phyloP scores from a whole-genome alignment of 257 asterid species.

The Oldenlandia corymbosa region DNA sequence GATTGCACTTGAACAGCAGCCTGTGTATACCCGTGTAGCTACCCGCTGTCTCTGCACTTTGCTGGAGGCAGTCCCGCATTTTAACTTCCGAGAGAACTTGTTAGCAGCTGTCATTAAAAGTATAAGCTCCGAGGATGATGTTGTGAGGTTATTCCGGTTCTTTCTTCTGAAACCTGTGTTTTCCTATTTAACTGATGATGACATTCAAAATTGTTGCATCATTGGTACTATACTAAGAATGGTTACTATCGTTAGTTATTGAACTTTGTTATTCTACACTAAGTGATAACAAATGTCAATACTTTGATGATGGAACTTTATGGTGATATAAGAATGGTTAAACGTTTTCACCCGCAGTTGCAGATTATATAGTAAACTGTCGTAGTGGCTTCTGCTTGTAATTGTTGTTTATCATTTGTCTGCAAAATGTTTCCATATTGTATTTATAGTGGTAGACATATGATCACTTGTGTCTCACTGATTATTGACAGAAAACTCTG shows the following conservation, averaged over 20 bases:
- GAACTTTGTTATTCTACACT: no score
- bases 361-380: not conserved
- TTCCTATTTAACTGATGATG: not conserved
- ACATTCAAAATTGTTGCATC: no score
- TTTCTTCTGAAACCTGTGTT: not conserved
- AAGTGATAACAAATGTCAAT: no score
- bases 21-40: slow-evolving; percentile 60
- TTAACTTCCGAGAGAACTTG: slow-evolving; percentile 75
- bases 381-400: no score
- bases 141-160: slow-evolving; percentile 48
- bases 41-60: slow-evolving; percentile 78
- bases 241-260: no score
- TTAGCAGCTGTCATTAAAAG: slow-evolving; percentile 63
- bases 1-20: slow-evolving; percentile 58
- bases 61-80: slow-evolving; percentile 89
- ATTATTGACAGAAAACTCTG: slow-evolving; percentile 55
- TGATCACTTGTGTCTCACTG: not conserved
- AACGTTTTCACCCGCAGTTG: not conserved
- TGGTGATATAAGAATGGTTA: not conserved
- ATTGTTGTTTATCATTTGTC: no score
- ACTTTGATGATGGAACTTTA: not conserved
- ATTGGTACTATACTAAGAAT: no score
- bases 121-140: slow-evolving; percentile 77
- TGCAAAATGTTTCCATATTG: not conserved
- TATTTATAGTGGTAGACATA: not conserved